phyloP scores from a whole-genome alignment of 352 stramenopile genomes.

The Phytophthora pini region DNA sequence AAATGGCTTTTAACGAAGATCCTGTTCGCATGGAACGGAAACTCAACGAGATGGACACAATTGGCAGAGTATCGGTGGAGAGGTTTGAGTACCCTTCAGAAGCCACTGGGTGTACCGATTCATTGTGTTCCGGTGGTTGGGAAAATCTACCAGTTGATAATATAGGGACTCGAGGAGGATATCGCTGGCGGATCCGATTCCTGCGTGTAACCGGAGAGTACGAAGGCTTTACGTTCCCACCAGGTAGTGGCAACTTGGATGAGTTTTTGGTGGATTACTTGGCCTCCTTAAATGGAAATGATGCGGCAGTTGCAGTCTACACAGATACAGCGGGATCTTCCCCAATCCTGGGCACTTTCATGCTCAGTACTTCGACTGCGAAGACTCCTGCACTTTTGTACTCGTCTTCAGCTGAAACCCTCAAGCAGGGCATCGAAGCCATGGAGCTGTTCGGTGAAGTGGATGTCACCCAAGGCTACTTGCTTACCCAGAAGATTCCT shows the following conservation, averaged over 20 bases:
- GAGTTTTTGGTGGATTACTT: constrained; percentile 52
- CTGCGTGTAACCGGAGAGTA: constrained; percentile 77
- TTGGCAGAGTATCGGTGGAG: constrained; percentile 91
- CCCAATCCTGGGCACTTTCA: constrained; percentile 59
- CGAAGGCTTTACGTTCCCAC: constrained; percentile 72
- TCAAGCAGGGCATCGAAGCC: constrained; percentile 76
- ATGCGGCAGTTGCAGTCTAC: constrained; percentile 57
- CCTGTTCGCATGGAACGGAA: constrained; percentile 88
- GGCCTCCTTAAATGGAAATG: constrained; percentile 48
- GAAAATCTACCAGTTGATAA: constrained; percentile 77
- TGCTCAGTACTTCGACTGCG: constrained; percentile 42
- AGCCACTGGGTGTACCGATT: constrained; percentile 53
- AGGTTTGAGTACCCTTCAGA: constrained; percentile 88
- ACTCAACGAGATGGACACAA: constrained; percentile 95
- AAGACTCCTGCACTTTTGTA: constrained; percentile 64
- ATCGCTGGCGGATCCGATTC: constrained; percentile 79
- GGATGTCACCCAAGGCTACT: constrained; percentile 55
- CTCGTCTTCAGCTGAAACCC: constrained; percentile 55
- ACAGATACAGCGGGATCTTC: constrained; percentile 56
- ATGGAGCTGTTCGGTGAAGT: constrained; percentile 82
- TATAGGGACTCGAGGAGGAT: constrained; percentile 79
- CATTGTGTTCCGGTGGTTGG: constrained; percentile 90
- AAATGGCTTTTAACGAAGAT: constrained; percentile 90
- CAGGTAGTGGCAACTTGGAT: constrained; percentile 78
- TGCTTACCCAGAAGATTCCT: constrained; percentile 64